A percentile compares a stretch with the other conserved stretches of the same genome.
phyloP scores from a whole-genome alignment of 208 protist species.

The Borovskyia barvae region DNA sequence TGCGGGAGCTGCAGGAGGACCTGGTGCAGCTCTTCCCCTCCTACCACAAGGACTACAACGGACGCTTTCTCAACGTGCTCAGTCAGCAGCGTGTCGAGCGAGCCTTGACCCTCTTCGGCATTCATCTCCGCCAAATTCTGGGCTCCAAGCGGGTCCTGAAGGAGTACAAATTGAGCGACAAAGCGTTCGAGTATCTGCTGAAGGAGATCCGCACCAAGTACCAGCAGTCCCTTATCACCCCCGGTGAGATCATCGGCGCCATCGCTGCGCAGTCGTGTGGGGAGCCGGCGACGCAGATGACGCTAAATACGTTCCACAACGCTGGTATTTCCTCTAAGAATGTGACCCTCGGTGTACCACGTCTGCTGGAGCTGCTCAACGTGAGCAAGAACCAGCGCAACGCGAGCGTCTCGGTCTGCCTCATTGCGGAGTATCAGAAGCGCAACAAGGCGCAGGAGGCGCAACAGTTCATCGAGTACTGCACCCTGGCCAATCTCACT shows the following conservation, averaged over 20 bases:
- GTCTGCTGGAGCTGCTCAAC: constrained; percentile 99
- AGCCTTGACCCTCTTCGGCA: constrained; percentile 94
- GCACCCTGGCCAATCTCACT: constrained; percentile 92
- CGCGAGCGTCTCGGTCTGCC: constrained; percentile 93
- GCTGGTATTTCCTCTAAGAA: constrained; percentile 99
- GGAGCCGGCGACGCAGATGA: constrained; percentile 99
- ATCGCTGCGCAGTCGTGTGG: constrained; percentile 99
- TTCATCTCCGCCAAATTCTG: constrained; percentile 93
- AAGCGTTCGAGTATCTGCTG: constrained; percentile 97
- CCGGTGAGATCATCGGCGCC: constrained; percentile 98
- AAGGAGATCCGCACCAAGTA: constrained; percentile 97
- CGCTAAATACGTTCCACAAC: constrained; percentile 99
- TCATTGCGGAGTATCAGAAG: constrained; percentile 67
- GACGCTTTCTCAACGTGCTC: constrained; percentile 80
- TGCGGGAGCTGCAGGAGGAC: constrained; percentile 72
- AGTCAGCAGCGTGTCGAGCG: constrained; percentile 92
- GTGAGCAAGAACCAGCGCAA: constrained; percentile 96
- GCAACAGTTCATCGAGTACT: constrained; percentile 94
- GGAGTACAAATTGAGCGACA: constrained; percentile 92
- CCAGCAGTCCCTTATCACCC: constrained; percentile 88
- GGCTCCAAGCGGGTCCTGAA: constrained; percentile 92
- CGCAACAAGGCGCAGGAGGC: constrained; percentile 84
- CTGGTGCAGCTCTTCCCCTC: constrained; percentile 81
- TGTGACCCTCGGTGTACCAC: constrained; percentile 99
- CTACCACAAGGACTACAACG: constrained; percentile 61